Conservation (phyloP, 768 basidiomycete species). For the Suillus clintonianus region DNA sequence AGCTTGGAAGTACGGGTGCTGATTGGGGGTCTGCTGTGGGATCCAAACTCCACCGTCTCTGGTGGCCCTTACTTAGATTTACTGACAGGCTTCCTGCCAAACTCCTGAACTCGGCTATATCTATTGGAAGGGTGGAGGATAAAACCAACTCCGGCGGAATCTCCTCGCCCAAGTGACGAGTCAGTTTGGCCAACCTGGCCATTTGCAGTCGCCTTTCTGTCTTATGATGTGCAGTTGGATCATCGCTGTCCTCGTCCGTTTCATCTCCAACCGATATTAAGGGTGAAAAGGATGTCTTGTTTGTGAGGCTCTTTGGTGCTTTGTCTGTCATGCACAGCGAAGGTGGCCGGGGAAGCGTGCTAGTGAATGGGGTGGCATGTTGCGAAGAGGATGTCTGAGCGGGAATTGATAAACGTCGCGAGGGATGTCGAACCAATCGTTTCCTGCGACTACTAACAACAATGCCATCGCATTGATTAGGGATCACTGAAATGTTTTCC, state of each 20-base stretch:
- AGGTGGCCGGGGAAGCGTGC: constrained; percentile 12
- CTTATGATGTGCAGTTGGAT: constrained; percentile 4
- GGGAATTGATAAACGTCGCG: constrained; percentile 3
- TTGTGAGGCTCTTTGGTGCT: constrained; percentile 13
- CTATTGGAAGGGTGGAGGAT: constrained; percentile 5
- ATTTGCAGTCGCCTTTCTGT: constrained; percentile 28
- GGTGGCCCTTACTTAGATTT: constrained; percentile 6
- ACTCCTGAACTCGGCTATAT: not conserved
- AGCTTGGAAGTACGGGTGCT: not conserved
- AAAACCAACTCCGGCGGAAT: constrained; percentile 38
- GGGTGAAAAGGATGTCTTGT: constrained; percentile 12
- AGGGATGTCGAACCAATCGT: not conserved
- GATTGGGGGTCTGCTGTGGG: constrained; percentile 4
- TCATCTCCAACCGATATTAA: constrained; percentile 11
- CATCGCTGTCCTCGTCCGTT: constrained; percentile 9
- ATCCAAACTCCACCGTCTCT: constrained; percentile 20
- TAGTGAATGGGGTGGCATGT: constrained; percentile 6
- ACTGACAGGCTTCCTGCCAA: not conserved
- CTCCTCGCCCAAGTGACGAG: constrained; percentile 39
- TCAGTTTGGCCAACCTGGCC: constrained; percentile 37
- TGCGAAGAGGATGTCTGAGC: constrained; percentile 7
- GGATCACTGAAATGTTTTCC: not conserved
- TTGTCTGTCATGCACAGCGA: constrained; percentile 10
- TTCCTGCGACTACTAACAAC: not conserved
- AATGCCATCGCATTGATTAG: not conserved